A percentile compares a stretch with the other conserved stretches of the same genome.
Conservation (phyloP, 768 basidiomycete genomes). For the Mrakia frigida region DNA sequence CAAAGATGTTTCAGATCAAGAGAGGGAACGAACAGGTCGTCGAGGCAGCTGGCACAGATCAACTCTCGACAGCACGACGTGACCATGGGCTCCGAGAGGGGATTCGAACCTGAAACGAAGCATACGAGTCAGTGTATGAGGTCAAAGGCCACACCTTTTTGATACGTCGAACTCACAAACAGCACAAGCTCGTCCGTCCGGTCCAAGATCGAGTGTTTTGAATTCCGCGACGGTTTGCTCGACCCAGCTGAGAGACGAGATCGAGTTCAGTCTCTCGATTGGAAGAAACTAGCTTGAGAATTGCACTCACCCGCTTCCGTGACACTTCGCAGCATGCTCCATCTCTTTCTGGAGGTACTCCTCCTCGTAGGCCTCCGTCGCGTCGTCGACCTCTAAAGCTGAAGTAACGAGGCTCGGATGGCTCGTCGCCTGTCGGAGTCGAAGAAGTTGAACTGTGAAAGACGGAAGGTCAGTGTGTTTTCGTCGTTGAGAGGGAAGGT, state of each 20-base stretch:
- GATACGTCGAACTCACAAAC: conserved; percentile 14
- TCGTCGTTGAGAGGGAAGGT: too few species aligned
- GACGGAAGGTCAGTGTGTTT: not conserved
- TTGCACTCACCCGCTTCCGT: not conserved
- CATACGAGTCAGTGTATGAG: not conserved
- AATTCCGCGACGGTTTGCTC: not conserved
- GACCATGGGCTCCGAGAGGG: not conserved
- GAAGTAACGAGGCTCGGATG: not conserved
- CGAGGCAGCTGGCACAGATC: not conserved
- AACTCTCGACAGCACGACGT: conserved; percentile 1
- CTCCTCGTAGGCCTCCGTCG: too few species aligned
- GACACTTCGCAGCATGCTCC: not conserved
- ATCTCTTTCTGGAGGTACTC: not conserved
- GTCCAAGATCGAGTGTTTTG: not conserved
- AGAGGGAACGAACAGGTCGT: not conserved
- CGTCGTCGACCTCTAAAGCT: not conserved
- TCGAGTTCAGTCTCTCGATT: not conserved
- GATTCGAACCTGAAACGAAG: not conserved
- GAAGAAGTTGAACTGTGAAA: conserved; percentile 1
- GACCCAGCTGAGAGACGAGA: not conserved
- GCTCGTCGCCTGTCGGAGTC: conserved; percentile 22
- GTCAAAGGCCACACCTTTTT: not conserved
- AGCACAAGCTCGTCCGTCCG: not conserved
- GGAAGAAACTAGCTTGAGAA: not conserved
- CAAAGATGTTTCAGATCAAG: not conserved